These are phyloP conservation scores for Spathaspora passalidarum DNA, from an alignment of 805 yeast genomes.

Conservation along the genomic window DNA sequence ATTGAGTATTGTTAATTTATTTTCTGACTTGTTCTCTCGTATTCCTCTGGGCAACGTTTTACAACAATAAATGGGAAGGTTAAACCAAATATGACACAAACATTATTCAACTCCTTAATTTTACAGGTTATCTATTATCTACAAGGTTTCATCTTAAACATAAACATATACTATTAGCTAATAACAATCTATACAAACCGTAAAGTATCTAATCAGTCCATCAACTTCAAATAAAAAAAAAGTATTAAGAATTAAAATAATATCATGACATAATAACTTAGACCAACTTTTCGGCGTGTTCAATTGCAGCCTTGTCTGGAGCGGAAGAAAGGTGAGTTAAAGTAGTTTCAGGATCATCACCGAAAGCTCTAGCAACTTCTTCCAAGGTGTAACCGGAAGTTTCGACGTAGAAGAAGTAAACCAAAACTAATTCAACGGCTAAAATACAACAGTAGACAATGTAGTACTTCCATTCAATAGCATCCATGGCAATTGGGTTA, in stretches of 20 bases:
- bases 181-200: background rate
- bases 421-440: slow-evolving; percentile 25
- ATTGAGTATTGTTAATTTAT: background rate
- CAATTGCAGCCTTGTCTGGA: slow-evolving; percentile 5
- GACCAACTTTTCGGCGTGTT: slow-evolving; percentile 8
- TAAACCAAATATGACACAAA: background rate
- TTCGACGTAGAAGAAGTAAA: slow-evolving; percentile 37
- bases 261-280: background rate
- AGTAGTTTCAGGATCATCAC: slow-evolving; percentile 22
- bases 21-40: background rate
- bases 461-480: slow-evolving; percentile 43
- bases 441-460: slow-evolving; percentile 35
- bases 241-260: slow-evolving; percentile 3
- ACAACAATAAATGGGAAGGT: background rate
- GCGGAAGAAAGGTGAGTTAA: slow-evolving; percentile 7
- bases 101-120: background rate
- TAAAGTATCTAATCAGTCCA: background rate
- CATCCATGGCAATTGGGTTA: slow-evolving; percentile 39
- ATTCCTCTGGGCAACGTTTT: background rate
- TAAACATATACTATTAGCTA: background rate
- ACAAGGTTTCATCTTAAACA: background rate
- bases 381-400: slow-evolving; percentile 43
- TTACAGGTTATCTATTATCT: background rate
- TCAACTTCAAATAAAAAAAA: background rate
- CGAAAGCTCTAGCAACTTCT: slow-evolving; percentile 41